phyloP scores from a whole-genome alignment of 106 monocot species.

The Vanilla planifolia region DNA sequence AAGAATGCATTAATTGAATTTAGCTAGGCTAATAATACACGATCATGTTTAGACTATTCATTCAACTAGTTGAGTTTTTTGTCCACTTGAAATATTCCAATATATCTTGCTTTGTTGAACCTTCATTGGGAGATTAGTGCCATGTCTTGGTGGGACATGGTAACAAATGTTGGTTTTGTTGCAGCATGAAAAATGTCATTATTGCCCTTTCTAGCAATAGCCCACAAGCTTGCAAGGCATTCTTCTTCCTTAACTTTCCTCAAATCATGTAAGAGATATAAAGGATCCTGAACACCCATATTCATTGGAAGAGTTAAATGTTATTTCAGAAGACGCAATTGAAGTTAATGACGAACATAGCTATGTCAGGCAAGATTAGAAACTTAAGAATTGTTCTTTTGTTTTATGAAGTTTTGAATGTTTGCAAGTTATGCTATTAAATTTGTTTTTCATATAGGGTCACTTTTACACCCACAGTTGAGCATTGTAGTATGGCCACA shows the following conservation, averaged over 20 bases:
- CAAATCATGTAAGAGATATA: conserved; percentile 97
- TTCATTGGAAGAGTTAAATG: conserved; percentile 90
- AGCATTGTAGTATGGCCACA: conserved; percentile 98
- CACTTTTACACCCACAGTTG: conserved; percentile 92
- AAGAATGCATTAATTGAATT: no score
- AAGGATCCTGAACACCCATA: conserved; percentile 95
- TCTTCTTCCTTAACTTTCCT: conserved; percentile 41
- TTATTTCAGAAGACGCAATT: conserved; percentile 78
- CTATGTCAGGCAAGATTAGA: conserved; percentile 55
- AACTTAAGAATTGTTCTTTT: conserved; percentile 4
- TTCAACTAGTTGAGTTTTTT: no score
- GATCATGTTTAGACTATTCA: no score
- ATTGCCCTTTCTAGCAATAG: neutral
- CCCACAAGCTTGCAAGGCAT: neutral
- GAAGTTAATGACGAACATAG: conserved; percentile 58
- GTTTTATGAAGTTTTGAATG: neutral
- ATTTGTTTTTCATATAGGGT: conserved; percentile 45
- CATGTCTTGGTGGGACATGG: no score
- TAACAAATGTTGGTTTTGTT: no score
- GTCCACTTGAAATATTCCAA: no score
- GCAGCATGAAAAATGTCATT: neutral
- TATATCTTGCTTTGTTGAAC: no score
- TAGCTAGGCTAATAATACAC: no score
- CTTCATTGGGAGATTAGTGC: no score
- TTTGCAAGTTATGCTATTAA: neutral